These are phyloP conservation scores for Hyphopichia pseudoburtonii DNA, from an alignment of 1,139 yeast species.

Conservation along the genomic window DNA sequence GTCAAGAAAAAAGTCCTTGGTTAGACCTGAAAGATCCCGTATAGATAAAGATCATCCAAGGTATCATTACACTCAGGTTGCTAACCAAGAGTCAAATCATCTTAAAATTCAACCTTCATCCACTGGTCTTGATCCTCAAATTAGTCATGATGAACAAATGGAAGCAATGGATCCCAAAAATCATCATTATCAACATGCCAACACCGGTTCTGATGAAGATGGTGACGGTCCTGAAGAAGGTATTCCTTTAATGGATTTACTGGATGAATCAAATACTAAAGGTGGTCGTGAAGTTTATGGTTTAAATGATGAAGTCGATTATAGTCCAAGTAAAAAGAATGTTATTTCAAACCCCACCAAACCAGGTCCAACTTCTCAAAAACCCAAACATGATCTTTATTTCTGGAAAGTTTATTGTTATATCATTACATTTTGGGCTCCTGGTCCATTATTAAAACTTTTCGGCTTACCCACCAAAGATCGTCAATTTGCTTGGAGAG, in stretches of 20 bases:
- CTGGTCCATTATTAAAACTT: slow-evolving; percentile 65
- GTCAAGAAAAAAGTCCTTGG: slow-evolving; percentile 64
- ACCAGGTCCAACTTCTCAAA: slow-evolving; percentile 10
- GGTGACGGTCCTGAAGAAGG: slow-evolving; percentile 32
- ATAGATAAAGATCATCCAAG: slow-evolving; percentile 68
- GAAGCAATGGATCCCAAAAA: slow-evolving; percentile 10
- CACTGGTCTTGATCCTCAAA: slow-evolving; percentile 69
- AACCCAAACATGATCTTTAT: slow-evolving; percentile 39
- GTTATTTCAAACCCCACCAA: slow-evolving; percentile 22
- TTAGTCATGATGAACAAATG: slow-evolving; percentile 9
- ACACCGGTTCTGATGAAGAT: slow-evolving; percentile 12
- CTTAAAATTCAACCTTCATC: slow-evolving; percentile 67
- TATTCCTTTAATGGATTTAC: slow-evolving; percentile 47
- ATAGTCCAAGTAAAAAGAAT: slow-evolving; percentile 27
- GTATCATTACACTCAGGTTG: slow-evolving; percentile 78
- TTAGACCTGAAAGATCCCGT: slow-evolving; percentile 77
- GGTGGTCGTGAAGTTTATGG: slow-evolving; percentile 59
- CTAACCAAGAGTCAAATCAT: slow-evolving; percentile 65
- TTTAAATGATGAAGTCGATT: slow-evolving; percentile 54
- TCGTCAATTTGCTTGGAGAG: slow-evolving; percentile 96
- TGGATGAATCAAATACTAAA: slow-evolving; percentile 15
- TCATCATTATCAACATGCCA: slow-evolving; percentile 6
- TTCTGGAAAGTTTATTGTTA: slow-evolving; percentile 84
- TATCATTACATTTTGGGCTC: slow-evolving; percentile 87
- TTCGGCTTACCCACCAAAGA: slow-evolving; percentile 79